Percentiles rank a stretch among this genome's conserved stretches.
Conservation (phyloP, 352 stramenopile genomes). For the Phytopythium aichiense region DNA sequence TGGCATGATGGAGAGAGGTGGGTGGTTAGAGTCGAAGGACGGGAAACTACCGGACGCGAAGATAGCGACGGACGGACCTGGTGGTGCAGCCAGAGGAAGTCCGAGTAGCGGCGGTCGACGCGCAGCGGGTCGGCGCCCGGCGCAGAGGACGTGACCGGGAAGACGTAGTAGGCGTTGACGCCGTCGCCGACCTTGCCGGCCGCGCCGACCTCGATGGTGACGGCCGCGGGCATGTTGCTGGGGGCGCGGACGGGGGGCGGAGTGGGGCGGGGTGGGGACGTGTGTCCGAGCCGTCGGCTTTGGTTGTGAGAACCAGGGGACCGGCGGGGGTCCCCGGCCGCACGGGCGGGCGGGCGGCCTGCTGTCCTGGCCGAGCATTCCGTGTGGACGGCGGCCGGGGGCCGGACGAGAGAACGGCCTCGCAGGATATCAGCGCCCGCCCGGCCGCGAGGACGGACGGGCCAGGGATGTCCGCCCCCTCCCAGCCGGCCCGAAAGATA, state of each 20-base stretch:
- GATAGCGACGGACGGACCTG: constrained; percentile 14
- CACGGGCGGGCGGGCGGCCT: too few species aligned
- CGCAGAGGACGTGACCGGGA: constrained; percentile 64
- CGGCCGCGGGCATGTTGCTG: background rate
- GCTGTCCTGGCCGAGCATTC: too few species aligned
- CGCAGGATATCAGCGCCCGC: background rate
- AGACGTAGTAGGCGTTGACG: constrained; percentile 84
- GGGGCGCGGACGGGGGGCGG: background rate
- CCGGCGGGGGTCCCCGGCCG: too few species aligned
- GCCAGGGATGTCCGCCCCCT: background rate
- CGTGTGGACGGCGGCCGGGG: background rate
- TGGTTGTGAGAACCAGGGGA: constrained; percentile 4
- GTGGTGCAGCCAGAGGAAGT: constrained; percentile 83
- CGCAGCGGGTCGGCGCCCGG: constrained; percentile 28
- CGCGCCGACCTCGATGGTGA: constrained; percentile 51
- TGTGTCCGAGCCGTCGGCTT: constrained; percentile 4
- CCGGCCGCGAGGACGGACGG: background rate
- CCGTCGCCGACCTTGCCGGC: constrained; percentile 78
- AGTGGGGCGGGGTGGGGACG: background rate
- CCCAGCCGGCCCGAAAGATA: constrained; percentile 4
- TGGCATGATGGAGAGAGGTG: background rate
- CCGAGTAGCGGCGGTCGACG: constrained; percentile 82
- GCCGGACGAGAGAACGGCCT: background rate
- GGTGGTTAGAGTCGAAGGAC: background rate
- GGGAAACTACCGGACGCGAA: background rate